Base-by-base conservation (phyloP, 371 early-diverging fungal species). In the Mucor piriformis region DNA sequence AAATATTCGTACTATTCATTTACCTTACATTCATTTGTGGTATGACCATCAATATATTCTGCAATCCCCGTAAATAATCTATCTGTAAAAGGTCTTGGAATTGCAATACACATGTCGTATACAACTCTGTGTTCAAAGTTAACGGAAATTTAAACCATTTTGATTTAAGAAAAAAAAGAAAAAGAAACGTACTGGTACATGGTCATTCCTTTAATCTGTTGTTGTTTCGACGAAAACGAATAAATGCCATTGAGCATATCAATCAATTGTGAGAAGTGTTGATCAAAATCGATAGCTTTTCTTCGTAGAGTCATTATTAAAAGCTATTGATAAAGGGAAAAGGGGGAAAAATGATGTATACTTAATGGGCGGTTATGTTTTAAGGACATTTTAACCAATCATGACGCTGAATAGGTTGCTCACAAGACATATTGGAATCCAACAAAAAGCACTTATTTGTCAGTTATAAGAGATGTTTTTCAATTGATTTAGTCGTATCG, bases 61-160 rank as follows among this genome's bases (percentile, higher is more conserved):
- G 88, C 87, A 20, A 93, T 82, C 29, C 85, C 78, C 33, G 78
- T 78, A 66, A 91, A 92, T 10, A 92, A 79, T 57, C 62, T 68
- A 38, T 92, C 91, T 3, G 84, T 81, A 65, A 84, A 82, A 3
- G 93, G 86, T 32, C 81, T 81, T 35, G 95, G 95, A 27, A 77
- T 68, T 34, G 93, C 88, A 51, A 84, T 92, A 67, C 95, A 94
- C 70, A 92, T 75, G 27, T 77, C 81, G 50, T 75, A 77, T 0
- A 77, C 73, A 29, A 75, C 64, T 61, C 77, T 77, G 27, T 16
- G 16, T 29, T 25, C 7, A 16, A 49, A 13, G 11, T 16, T 27
- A 6, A 27, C 49, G 49, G 49, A 49, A 49, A 49, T 49, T 49
- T 32, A 49, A 25, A 12, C 12, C 3, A 15, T 37, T 37, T 10